Conservation (phyloP, 495 filamentous ascomycete genomes). For the Aspergillus funiculosus region DNA sequence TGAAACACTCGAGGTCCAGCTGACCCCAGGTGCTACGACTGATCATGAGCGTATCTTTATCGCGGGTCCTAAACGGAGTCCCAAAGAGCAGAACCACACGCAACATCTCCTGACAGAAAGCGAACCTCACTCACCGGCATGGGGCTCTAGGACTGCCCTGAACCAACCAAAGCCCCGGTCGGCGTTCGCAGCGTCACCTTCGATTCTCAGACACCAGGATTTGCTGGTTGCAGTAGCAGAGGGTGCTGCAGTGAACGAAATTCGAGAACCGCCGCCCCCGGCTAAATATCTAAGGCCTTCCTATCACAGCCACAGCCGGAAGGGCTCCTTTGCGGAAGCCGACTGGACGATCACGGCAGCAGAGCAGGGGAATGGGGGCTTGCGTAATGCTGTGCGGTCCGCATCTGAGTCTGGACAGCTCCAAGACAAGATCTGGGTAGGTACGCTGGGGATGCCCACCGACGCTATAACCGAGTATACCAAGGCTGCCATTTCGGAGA, state of each 20-base stretch:
- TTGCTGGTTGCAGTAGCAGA: constrained; percentile 33
- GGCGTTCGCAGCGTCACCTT: constrained; percentile 61
- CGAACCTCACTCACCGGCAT: constrained; percentile 47
- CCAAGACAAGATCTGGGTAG: constrained; percentile 75
- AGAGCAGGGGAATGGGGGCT: constrained; percentile 84
- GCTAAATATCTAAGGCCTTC: constrained; percentile 2
- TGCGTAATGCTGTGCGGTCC: constrained; percentile 79
- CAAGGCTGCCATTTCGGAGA: constrained; percentile 72
- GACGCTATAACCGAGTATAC: constrained; percentile 66
- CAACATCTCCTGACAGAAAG: constrained; percentile 34
- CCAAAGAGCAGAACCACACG: constrained; percentile 19
- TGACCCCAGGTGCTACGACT: constrained; percentile 55
- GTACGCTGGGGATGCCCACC: constrained; percentile 86
- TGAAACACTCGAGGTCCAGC: constrained; percentile 34
- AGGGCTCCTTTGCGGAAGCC: constrained; percentile 55
- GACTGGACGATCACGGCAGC: constrained; percentile 79
- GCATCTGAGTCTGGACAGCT: constrained; percentile 58
- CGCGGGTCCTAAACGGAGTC: constrained; percentile 27
- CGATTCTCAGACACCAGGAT: constrained; percentile 62
- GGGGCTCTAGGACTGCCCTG: constrained; percentile 57
- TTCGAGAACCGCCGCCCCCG: constrained; percentile 16
- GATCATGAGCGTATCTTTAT: constrained; percentile 59
- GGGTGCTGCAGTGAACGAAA: constrained; percentile 20
- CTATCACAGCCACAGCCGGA: constrained; percentile 35
- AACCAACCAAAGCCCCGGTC: constrained; percentile 72